Percentiles rank a stretch among this genome's conserved stretches.
phyloP scores from a whole-genome alignment of 2,329 filamentous ascomycete species.

The Beauveria sp. region DNA sequence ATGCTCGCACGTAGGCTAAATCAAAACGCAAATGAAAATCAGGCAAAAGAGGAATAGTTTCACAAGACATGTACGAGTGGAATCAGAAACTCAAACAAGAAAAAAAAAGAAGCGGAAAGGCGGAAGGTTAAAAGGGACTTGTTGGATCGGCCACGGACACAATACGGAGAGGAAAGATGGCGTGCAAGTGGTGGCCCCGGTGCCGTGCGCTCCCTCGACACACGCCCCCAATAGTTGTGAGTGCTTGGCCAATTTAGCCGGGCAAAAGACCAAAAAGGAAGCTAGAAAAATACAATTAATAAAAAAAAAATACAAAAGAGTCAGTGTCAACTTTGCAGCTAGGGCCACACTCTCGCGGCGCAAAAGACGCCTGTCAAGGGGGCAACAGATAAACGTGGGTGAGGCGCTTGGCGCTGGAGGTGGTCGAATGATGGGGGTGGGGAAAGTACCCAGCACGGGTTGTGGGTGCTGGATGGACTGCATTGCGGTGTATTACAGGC shows the following conservation, averaged over 20 bases:
- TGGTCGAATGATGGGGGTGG: neutral
- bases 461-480: neutral
- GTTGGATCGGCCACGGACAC: neutral
- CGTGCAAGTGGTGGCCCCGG: neutral
- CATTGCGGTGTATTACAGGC: neutral
- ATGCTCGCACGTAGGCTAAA: neutral
- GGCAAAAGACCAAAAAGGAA: neutral
- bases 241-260: neutral
- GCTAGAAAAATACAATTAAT: neutral
- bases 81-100: neutral
- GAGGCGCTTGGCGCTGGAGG: constrained; percentile 6
- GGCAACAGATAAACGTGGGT: constrained; percentile 5
- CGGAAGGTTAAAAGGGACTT: neutral
- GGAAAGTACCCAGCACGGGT: neutral
- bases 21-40: neutral
- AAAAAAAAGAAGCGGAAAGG: neutral
- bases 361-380: constrained; percentile 4
- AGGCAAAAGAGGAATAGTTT: neutral
- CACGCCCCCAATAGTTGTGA: neutral
- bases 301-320: neutral
- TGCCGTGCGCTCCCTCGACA: neutral
- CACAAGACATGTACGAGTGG: no score
- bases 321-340: neutral
- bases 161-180: neutral
- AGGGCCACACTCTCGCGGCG: neutral